Percentiles rank a stretch among this genome's conserved stretches.
phyloP scores from a whole-genome alignment of 495 filamentous ascomycete species.

The Penicillium cinerascens region DNA sequence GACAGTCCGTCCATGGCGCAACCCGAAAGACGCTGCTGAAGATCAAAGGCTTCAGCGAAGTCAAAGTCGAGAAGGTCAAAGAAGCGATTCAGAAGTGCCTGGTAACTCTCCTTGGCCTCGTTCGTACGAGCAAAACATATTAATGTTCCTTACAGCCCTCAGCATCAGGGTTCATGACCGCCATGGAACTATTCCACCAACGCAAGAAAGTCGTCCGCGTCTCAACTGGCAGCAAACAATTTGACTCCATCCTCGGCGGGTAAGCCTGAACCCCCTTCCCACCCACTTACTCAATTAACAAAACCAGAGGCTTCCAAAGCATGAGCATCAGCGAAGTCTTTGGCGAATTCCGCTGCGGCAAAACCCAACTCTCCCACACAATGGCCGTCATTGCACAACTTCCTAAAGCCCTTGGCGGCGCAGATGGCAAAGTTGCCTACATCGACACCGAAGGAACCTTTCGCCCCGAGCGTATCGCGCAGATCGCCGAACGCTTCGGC shows the following conservation, averaged over 20 bases:
- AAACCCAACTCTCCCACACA: slow-evolving; percentile 67
- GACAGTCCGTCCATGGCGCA: slow-evolving; percentile 61
- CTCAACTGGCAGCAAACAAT: slow-evolving; percentile 72
- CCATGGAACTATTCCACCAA: slow-evolving; percentile 65
- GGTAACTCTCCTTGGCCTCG: slow-evolving; percentile 32
- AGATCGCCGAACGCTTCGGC: slow-evolving; percentile 74
- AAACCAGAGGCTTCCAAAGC: slow-evolving; percentile 66
- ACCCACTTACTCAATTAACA: neutral
- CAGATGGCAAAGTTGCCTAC: slow-evolving; percentile 75
- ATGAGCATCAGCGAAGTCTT: slow-evolving; percentile 76
- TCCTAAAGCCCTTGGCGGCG: slow-evolving; percentile 62
- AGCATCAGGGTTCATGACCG: slow-evolving; percentile 70
- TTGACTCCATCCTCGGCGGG: slow-evolving; percentile 70
- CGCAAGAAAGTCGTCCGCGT: slow-evolving; percentile 67
- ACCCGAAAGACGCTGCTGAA: slow-evolving; percentile 65
- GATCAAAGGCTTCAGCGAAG: slow-evolving; percentile 77
- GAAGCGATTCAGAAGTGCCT: slow-evolving; percentile 70
- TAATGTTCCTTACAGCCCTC: slow-evolving; percentile 46
- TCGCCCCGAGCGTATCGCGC: slow-evolving; percentile 64
- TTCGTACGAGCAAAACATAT: neutral
- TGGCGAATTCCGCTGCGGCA: slow-evolving; percentile 74
- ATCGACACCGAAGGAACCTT: slow-evolving; percentile 83
- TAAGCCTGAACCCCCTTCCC: slow-evolving; percentile 12
- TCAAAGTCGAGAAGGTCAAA: slow-evolving; percentile 80
- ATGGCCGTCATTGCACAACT: slow-evolving; percentile 66